Conservation (phyloP, 176 grass and related monocot species). For the Carex parvula region DNA sequence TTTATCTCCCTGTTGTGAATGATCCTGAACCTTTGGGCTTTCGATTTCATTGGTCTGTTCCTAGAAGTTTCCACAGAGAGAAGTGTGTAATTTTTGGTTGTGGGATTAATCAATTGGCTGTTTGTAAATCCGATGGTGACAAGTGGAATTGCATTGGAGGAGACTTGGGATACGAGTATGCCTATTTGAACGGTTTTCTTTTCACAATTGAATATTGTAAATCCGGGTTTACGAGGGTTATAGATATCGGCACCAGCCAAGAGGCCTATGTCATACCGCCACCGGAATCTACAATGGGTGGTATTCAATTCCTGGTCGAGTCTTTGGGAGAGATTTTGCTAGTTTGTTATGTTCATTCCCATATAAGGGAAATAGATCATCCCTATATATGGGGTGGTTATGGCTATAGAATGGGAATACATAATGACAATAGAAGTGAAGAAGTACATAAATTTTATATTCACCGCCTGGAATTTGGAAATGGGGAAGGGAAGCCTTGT, state of each 20-base stretch:
- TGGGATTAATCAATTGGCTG: neutral
- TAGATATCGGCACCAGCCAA: neutral
- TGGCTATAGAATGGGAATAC: too few species aligned
- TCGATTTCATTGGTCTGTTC: neutral
- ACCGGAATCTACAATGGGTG: neutral
- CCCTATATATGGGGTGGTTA: too few species aligned
- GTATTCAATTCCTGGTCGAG: neutral
- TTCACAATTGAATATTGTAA: neutral
- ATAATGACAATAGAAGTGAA: too few species aligned
- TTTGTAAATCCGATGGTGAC: neutral
- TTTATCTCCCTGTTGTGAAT: neutral
- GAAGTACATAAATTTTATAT: neutral
- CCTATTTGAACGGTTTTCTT: neutral
- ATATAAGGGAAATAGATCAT: too few species aligned
- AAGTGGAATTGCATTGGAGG: neutral
- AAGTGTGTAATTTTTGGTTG: neutral
- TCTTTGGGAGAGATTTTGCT: neutral
- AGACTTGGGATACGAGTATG: neutral
- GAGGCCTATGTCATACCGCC: neutral
- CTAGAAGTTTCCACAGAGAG: neutral
- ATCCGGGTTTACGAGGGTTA: neutral
- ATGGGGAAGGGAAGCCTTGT: neutral
- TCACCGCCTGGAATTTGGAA: neutral
- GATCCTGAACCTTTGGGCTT: neutral
- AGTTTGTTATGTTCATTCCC: neutral